These are phyloP conservation scores for Rhypophila decipiens DNA, from an alignment of 495 filamentous ascomycete genomes.

Conservation along the genomic window DNA sequence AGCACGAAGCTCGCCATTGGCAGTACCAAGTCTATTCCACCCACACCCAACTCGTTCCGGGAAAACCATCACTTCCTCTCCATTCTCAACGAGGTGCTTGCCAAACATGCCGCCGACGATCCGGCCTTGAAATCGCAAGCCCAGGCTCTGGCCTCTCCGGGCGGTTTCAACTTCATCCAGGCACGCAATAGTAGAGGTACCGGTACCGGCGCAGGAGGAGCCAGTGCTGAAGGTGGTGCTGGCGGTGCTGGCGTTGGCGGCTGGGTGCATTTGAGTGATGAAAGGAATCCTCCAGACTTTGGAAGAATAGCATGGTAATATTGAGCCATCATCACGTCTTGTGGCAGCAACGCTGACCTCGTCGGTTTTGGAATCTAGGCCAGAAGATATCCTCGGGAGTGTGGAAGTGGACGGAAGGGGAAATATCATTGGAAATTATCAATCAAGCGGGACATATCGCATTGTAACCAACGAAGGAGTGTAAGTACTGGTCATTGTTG, in stretches of 20 bases:
- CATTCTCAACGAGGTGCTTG: constrained; percentile 68
- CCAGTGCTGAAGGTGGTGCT: constrained; percentile 73
- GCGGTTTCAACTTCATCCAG: constrained; percentile 50
- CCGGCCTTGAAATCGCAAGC: constrained; percentile 70
- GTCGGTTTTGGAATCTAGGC: constrained; percentile 17
- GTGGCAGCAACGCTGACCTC: too few species aligned
- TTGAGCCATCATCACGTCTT: too few species aligned
- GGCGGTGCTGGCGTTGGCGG: constrained; percentile 81
- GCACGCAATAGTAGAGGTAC: constrained; percentile 30
- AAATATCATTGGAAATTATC: constrained; percentile 60
- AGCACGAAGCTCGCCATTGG: constrained; percentile 66
- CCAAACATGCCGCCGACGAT: constrained; percentile 63
- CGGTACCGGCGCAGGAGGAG: constrained; percentile 60
- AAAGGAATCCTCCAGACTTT: constrained; percentile 77
- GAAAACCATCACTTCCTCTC: constrained; percentile 71
- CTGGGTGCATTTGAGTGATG: constrained; percentile 83
- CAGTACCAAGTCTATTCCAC: constrained; percentile 63
- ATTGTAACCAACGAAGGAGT: constrained; percentile 64
- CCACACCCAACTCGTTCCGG: constrained; percentile 66
- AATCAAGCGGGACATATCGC: constrained; percentile 62
- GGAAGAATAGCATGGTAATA: constrained; percentile 76
- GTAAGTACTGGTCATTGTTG: constrained; percentile 41
- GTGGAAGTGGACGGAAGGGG: constrained; percentile 76
- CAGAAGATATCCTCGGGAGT: constrained; percentile 92
- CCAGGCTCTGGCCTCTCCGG: constrained; percentile 67